Base-by-base conservation (phyloP, 805 yeast genomes). In the Metschnikowia cerradonensis region DNA sequence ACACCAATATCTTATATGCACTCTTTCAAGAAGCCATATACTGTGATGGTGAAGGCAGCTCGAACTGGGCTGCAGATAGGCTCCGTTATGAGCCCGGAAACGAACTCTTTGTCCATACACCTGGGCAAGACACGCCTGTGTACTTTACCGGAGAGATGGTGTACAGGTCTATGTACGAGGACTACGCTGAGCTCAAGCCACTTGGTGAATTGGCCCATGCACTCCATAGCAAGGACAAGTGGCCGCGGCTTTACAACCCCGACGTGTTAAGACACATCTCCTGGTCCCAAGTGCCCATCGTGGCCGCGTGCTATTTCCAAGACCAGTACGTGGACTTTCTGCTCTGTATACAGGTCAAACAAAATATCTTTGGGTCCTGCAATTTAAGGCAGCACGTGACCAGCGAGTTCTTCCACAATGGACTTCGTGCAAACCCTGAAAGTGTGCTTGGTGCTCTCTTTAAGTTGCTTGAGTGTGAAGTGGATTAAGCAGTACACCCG, bases 21-120 rank as follows among this genome's bases (percentile, higher is more conserved):
- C 66, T 82, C 38, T 74, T 80, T 55, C 84, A 80, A 59, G 86
- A 81, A 54, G 80, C 83, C 5, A 80, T 82, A 14, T 81, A 81
- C 60, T 67, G 78, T 52, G 81, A 79, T 55, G 78, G 80, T 0
- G 6, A 5, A 6, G 39, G 39, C 40, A 43, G 40, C 23, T 66
- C 79, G 4, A 55, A 70, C 45, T 81, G 86, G 86, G 62, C 79
- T 6, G 84, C 83, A 2, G 74, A 76, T 14, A 64, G 75, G 43
- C 52, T 65, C 43, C 63, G 77, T 53, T 58, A 63, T 37, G 45
- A 35, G 2, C 53, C 59, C 17, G 68, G 59, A 11, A 62, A 67
- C 52, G 54, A 56, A 30, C 50, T 49, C 17, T 73, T 67, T 53
- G 67, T 67, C 4, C 64, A 50, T 47, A 30, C 38, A 17, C 43